Evolutionary conservation across 164 flowering plant species (phyloP).

Genomic region (Magnolia sinica): DNA sequence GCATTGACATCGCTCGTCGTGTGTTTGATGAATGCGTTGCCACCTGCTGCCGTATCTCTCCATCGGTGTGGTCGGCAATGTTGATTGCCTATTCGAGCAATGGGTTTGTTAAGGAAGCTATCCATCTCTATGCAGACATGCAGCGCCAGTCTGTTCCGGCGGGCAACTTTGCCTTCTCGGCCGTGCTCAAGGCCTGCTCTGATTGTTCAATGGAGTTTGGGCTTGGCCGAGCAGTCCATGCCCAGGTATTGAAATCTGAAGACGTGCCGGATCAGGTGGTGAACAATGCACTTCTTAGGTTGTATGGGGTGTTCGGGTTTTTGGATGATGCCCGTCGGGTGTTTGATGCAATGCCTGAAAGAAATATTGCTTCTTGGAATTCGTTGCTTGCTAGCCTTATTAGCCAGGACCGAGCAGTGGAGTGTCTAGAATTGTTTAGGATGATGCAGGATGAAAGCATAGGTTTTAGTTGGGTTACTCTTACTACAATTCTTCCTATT

Average conservation of each 20-base stretch:
- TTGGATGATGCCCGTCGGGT: constrained; percentile 27
- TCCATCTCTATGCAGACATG: constrained; percentile 26
- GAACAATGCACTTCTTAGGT: constrained; percentile 34
- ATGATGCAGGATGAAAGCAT: constrained; percentile 26
- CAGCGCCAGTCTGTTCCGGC: constrained; percentile 15
- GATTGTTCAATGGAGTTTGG: constrained; percentile 13
- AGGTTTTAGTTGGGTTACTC: constrained; percentile 42
- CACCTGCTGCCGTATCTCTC: constrained; percentile 11
- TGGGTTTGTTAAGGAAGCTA: constrained; percentile 23
- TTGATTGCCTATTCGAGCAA: constrained; percentile 36
- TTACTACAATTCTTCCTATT: constrained; percentile 28
- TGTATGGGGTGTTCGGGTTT: constrained; percentile 29
- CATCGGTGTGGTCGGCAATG: constrained; percentile 36
- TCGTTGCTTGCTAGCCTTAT: constrained; percentile 27
- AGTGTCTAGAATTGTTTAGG: constrained; percentile 29
- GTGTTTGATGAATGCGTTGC: constrained; percentile 26
- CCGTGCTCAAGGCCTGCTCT: constrained; percentile 33
- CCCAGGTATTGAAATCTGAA: constrained; percentile 32
- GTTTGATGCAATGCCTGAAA: constrained; percentile 39
- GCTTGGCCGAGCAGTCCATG: constrained; percentile 34
- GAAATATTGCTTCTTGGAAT: constrained; percentile 46
- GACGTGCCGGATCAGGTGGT: constrained; percentile 42
- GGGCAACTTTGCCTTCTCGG: constrained; percentile 29
- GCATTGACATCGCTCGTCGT: constrained; percentile 31
- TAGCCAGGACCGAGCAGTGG: constrained; percentile 16